Percentiles rank a stretch among this genome's conserved stretches.
Evolutionary conservation across 192 early-diverging fungal species (phyloP).

Genomic region (Podochytrium sp.): DNA sequence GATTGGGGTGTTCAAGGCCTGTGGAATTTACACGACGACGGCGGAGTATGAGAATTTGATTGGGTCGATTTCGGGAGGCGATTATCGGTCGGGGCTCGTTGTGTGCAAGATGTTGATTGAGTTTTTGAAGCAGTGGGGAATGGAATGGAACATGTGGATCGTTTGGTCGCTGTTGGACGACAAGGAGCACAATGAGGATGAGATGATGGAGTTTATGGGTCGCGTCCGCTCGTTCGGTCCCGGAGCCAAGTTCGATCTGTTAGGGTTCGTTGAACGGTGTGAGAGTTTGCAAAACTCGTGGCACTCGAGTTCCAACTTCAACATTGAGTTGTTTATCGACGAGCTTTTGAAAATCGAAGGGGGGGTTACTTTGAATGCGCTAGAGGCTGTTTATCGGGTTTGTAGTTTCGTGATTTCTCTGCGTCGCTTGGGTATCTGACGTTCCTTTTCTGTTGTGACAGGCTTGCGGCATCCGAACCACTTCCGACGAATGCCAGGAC

Average conservation of each 20-base stretch:
- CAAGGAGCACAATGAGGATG: constrained; percentile 30
- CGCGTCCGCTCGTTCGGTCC: constrained; percentile 8
- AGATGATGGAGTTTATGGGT: constrained; percentile 8
- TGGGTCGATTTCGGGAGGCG: constrained; percentile 27
- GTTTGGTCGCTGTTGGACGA: constrained; percentile 34
- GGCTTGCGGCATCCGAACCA: constrained; percentile 9
- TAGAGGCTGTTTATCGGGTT: constrained; percentile 11
- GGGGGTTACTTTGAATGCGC: background rate
- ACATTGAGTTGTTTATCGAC: constrained; percentile 22
- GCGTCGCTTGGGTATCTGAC: background rate
- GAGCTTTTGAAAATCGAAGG: background rate
- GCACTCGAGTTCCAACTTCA: constrained; percentile 2
- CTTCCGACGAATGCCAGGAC: constrained; percentile 6
- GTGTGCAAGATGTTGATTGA: constrained; percentile 26
- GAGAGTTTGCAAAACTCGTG: constrained; percentile 27
- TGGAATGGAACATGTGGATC: constrained; percentile 39
- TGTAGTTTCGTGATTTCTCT: background rate
- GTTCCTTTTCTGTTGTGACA: background rate
- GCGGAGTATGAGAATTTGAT: constrained; percentile 23
- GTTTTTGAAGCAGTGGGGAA: constrained; percentile 35
- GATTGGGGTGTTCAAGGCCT: constrained; percentile 23
- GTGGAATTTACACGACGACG: constrained; percentile 23
- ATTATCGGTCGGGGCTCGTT: constrained; percentile 23
- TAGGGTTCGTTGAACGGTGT: constrained; percentile 12
- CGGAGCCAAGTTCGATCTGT: constrained; percentile 8